Conservation (phyloP, 108 stramenopile genomes). For the Schizochytrium sp. region DNA sequence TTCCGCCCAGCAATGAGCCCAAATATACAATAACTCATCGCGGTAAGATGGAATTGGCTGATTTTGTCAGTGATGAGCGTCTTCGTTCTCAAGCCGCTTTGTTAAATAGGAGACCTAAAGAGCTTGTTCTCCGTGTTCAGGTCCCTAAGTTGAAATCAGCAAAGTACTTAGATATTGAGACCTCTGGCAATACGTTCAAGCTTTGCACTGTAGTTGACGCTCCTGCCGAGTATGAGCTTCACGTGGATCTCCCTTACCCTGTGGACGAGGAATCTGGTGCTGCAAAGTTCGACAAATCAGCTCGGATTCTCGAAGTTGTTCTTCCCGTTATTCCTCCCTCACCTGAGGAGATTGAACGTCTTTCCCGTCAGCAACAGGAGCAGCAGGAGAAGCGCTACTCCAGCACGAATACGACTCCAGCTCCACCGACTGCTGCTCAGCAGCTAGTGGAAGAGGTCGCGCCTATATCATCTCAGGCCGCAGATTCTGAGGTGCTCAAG, state of each 20-base stretch:
- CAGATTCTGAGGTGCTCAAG: background rate
- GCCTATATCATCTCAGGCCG: background rate
- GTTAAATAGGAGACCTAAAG: slow-evolving; percentile 52
- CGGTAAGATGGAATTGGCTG: background rate
- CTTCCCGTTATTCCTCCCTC: slow-evolving; percentile 43
- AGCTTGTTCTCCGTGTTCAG: slow-evolving; percentile 62
- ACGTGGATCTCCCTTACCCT: slow-evolving; percentile 61
- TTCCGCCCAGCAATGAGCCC: background rate
- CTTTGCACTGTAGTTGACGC: background rate
- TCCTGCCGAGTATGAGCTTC: slow-evolving; percentile 39
- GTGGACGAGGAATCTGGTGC: slow-evolving; percentile 61
- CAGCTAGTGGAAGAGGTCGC: background rate
- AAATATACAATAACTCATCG: background rate
- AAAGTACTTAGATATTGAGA: slow-evolving; percentile 60
- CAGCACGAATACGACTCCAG: too few species aligned
- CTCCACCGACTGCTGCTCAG: too few species aligned
- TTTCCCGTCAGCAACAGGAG: too few species aligned
- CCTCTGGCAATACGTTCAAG: slow-evolving; percentile 48
- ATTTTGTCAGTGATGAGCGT: background rate
- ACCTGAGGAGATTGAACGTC: background rate
- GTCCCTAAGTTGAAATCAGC: slow-evolving; percentile 54
- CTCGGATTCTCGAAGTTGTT: slow-evolving; percentile 48
- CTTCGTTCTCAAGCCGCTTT: background rate
- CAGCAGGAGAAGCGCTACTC: too few species aligned
- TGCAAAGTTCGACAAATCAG: slow-evolving; percentile 62